phyloP scores from a whole-genome alignment of 2,329 filamentous ascomycete genomes.

The Tolypocladium album region DNA sequence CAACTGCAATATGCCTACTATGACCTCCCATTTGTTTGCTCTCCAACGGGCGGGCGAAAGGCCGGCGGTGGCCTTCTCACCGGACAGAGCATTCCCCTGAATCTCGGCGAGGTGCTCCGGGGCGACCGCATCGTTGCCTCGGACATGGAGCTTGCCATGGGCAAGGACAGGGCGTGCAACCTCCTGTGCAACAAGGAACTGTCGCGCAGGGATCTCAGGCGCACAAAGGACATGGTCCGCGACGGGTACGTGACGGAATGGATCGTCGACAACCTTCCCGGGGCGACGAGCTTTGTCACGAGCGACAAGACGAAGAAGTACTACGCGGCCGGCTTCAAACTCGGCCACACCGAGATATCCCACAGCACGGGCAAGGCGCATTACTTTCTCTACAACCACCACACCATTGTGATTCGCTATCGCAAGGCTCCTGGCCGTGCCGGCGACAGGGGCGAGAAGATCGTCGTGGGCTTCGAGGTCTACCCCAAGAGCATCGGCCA shows the following conservation, averaged over 20 bases:
- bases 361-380: slow-evolving; percentile 46
- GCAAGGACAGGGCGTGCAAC: slow-evolving; percentile 60
- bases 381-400: slow-evolving; percentile 79
- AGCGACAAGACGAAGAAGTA: slow-evolving; percentile 78
- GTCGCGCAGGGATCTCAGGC: slow-evolving; percentile 51
- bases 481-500: slow-evolving; percentile 74
- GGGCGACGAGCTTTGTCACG: slow-evolving; percentile 79
- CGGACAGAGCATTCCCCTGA: slow-evolving; percentile 69
- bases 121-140: slow-evolving; percentile 79
- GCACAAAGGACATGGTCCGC: slow-evolving; percentile 60
- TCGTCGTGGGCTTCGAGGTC: slow-evolving; percentile 82
- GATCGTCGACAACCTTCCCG: slow-evolving; percentile 87
- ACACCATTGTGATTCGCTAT: slow-evolving; percentile 74
- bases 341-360: slow-evolving; percentile 64
- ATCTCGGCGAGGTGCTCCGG: slow-evolving; percentile 77
- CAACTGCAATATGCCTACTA: slow-evolving; percentile 89
- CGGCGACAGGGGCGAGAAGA: slow-evolving; percentile 61
- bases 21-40: slow-evolving; percentile 79
- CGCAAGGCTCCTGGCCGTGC: slow-evolving; percentile 58
- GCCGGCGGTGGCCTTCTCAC: slow-evolving; percentile 59
- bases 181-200: slow-evolving; percentile 63
- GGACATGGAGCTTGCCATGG: slow-evolving; percentile 73
- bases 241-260: slow-evolving; percentile 83
- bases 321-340: slow-evolving; percentile 82
- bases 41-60: slow-evolving; percentile 57